Evolutionary conservation across 805 yeast genomes (phyloP), one percentile per base, ranked within the genome.

Genomic region (Saturnispora sanitii): DNA sequence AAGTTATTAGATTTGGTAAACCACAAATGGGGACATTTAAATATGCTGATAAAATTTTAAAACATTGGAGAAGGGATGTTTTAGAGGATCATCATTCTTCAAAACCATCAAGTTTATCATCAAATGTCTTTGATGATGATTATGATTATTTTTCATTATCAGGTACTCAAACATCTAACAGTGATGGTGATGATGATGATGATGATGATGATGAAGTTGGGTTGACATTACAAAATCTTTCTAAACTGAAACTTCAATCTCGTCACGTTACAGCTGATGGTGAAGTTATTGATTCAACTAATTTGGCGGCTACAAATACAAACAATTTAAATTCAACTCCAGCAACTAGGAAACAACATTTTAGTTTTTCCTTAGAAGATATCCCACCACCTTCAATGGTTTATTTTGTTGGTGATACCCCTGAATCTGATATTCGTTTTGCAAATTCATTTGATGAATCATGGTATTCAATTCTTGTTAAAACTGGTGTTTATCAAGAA

Each of bases 321-420:
- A n/a, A n/a, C n/a, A n/a, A n/a, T n/a, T n/a, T n/a, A n/a, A n/a
- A n/a, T n/a, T n/a, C n/a, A 6, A 12, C 22, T 15, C 12, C 34
- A 8, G 13, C 28, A 6, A 28, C 16, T 33, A 31, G 27, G 12
- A 29, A 12, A 9, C 26, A 34, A 12, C 27, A 17, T 18, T 26
- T 36, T 3, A 25, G 41, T 7, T 40, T 40, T 25, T 13, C 32
- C n/a, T 23, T 40, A 4, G 44, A 43, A 50, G 79, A 78, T 42
- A 63, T 83, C 48, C 92, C 92, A 5, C 88, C 88, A 4, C 86
- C 92, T 3, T 78, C 85, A 4, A 82, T 92, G 0, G 94, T 84
- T 13, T 83, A 83, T 59, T 84, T 83, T 62, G 92, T 83, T 38
- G 94, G 94, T 52, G 94, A 83, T 56, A 83, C 94, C 12, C 94